phyloP scores from a whole-genome alignment of 176 grass and related monocot species.

The Rhynchospora pubera region DNA sequence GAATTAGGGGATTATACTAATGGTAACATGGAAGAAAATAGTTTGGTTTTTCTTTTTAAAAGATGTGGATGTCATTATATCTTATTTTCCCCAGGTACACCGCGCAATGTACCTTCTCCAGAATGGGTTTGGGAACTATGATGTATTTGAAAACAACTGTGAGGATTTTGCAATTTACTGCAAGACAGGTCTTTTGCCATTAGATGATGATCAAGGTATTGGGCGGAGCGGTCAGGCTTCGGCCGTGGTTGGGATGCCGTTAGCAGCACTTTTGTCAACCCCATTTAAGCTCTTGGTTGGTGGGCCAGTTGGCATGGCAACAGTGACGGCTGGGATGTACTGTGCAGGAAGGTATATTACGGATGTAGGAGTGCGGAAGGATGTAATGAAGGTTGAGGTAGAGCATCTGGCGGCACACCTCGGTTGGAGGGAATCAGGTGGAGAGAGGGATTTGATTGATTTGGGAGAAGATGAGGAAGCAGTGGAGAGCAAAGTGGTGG shows the following conservation, averaged over 20 bases:
- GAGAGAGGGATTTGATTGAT: constrained; percentile 20
- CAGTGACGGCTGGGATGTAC: constrained; percentile 94
- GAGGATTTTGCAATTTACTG: constrained; percentile 98
- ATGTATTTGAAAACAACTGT: constrained; percentile 97
- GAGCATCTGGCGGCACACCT: constrained; percentile 50
- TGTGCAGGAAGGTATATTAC: constrained; percentile 87
- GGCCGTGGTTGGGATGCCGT: constrained; percentile 60
- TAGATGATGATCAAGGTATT: constrained; percentile 53
- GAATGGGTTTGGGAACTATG: constrained; percentile 86
- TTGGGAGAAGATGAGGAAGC: constrained; percentile 5
- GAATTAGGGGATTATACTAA: not conserved
- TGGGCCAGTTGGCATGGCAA: constrained; percentile 86
- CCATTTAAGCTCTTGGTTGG: constrained; percentile 78
- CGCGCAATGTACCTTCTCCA: constrained; percentile 87
- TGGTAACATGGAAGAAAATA: not conserved
- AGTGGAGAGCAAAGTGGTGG: constrained; percentile 4
- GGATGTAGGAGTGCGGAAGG: constrained; percentile 84
- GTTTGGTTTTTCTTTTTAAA: not conserved
- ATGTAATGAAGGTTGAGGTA: constrained; percentile 65
- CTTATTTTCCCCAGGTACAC: constrained; percentile 27
- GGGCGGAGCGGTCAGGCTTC: constrained; percentile 86
- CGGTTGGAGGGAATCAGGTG: constrained; percentile 22
- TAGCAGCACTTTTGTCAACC: constrained; percentile 73
- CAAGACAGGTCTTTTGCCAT: constrained; percentile 74
- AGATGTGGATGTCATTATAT: not conserved